Base-by-base conservation (phyloP, 202 grass and related monocot genomes). In the Brachypodium distachyon region DNA sequence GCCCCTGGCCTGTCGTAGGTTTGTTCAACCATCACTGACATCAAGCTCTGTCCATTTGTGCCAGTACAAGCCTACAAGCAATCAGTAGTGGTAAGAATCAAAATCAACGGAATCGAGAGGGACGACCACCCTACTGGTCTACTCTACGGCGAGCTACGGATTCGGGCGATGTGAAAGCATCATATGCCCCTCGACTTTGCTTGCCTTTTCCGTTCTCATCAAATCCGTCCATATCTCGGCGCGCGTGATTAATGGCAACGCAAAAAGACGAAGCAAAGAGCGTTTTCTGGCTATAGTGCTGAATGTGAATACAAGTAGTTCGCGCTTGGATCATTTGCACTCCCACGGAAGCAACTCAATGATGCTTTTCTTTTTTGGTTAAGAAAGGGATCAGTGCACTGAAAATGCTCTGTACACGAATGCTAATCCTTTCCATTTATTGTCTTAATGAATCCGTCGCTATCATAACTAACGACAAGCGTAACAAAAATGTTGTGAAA, bases 191-290 rank as follows among this genome's bases (percentile, higher is more conserved):
- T 13, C n/a, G 36, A 54, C 80, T 74, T 69, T 79, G 26, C 28
- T 9, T 12, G 70, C 61, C 43, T n/a, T 83, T 74, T 71, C 19
- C 22, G 6, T 16, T 56, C 44, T 33, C 46, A 48, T 75, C 54
- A 62, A 39, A 88, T 80, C 86, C 70, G 19, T 1, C 54, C 70
- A n/a, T 74, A 87, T 87, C 85, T 82, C 13, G 36, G 21, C 64
- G n/a, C n/a, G 38, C 34, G 0, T 75, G 25, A 26, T 66, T 17
- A 29, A 4, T 42, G 60, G 38, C 39, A 67, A 27, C 34, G 48
- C 6, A 28, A 21, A 58, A 37, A 43, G n/a, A n/a, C n/a, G n/a
- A n/a, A n/a, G n/a, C n/a, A 4, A 9, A 7, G 37, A 18, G 23
- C 7, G 44, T 16, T 10, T 41, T 12, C 19, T 67, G 26, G 36